Evolutionary conservation across 352 stramenopile genomes (phyloP).

Genomic region (Phytophthora niederhauseri): DNA sequence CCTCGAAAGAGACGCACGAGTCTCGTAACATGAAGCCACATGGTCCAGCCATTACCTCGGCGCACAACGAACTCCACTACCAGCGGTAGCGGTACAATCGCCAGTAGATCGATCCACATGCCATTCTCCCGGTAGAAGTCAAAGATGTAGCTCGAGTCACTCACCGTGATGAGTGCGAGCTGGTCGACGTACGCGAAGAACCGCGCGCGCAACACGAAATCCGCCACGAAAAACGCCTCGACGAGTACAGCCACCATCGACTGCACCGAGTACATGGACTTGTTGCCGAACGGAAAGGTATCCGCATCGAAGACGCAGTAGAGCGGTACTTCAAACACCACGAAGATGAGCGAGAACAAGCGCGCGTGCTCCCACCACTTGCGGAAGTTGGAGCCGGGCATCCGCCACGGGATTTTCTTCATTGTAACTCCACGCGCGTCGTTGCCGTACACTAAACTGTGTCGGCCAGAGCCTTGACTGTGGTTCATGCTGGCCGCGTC

Average conservation of each 20-base stretch:
- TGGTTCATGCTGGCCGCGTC: not conserved
- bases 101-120: slow-evolving; percentile 59
- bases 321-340: slow-evolving; percentile 68
- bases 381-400: slow-evolving; percentile 63
- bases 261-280: slow-evolving; percentile 49
- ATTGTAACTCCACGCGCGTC: slow-evolving; percentile 5
- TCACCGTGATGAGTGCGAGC: slow-evolving; percentile 67
- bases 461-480: not conserved
- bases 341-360: slow-evolving; percentile 54
- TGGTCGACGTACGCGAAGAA: slow-evolving; percentile 77
- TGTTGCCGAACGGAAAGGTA: slow-evolving; percentile 52
- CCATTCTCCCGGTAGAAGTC: slow-evolving; percentile 59
- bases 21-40: slow-evolving; percentile 51
- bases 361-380: slow-evolving; percentile 65
- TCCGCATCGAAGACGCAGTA: slow-evolving; percentile 73
- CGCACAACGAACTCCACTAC: slow-evolving; percentile 52
- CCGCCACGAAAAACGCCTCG: slow-evolving; percentile 59
- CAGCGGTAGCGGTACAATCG: slow-evolving; percentile 60
- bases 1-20: slow-evolving; percentile 58
- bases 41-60: slow-evolving; percentile 32
- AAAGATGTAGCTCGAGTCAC: slow-evolving; percentile 70
- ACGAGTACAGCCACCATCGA: slow-evolving; percentile 56
- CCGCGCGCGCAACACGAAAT: slow-evolving; percentile 57
- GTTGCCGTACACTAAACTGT: slow-evolving; percentile 14
- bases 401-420: slow-evolving; percentile 41